A percentile compares a stretch with the other conserved stretches of the same genome.
Conservation (phyloP, 306 rosid genomes). For the Spatholobus suberectus region DNA sequence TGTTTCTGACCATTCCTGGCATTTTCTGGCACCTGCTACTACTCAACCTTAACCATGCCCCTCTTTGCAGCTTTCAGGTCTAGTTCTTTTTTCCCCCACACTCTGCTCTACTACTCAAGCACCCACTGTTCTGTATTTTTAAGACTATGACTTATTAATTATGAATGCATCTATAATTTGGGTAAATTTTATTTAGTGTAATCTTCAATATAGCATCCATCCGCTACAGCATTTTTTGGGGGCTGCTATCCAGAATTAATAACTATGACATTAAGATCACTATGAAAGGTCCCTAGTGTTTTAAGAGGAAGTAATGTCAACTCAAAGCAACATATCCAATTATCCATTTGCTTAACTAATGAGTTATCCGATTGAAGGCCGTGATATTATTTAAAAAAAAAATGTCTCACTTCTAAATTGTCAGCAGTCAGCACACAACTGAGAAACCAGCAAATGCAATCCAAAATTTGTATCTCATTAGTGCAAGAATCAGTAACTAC, state of each 20-base stretch:
- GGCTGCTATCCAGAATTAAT: not conserved
- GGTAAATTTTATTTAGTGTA: not conserved
- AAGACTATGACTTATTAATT: not conserved
- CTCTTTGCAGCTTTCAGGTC: not conserved
- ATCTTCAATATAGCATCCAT: not conserved
- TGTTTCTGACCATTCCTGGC: not conserved
- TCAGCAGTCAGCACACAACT: not conserved
- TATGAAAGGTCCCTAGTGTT: not conserved
- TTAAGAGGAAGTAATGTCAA: not conserved
- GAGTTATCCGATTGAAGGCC: not conserved
- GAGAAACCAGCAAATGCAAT: slow-evolving; percentile 11
- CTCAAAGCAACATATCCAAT: not conserved
- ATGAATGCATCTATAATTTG: not conserved
- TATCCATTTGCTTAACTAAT: not conserved
- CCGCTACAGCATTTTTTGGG: not conserved
- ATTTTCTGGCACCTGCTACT: not conserved
- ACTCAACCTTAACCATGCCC: not conserved
- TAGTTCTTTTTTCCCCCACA: not conserved
- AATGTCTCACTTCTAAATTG: not conserved
- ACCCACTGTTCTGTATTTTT: not conserved
- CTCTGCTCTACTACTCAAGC: not conserved
- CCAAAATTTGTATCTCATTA: not conserved
- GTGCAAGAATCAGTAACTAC: not conserved
- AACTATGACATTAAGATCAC: not conserved
- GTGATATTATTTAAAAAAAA: not conserved